Percentiles rank a stretch among this genome's conserved stretches.
phyloP scores from a whole-genome alignment of 2,329 filamentous ascomycete genomes.

The Monilinia laxa region DNA sequence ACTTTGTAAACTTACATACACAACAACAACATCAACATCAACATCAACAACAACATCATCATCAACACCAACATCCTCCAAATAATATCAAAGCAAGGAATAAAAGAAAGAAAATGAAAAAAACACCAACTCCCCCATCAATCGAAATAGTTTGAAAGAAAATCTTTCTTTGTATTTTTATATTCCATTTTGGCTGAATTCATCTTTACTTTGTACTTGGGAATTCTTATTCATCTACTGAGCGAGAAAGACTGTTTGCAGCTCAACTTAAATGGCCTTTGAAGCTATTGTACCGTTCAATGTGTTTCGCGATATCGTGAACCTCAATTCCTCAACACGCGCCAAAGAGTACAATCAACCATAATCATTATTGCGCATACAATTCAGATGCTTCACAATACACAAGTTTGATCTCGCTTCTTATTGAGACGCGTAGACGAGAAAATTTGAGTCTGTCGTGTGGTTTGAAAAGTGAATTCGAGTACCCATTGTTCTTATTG shows the following conservation, averaged over 20 bases:
- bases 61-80: neutral
- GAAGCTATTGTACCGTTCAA: slow-evolving; percentile 19
- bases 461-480: slow-evolving; percentile 20
- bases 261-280: slow-evolving; percentile 21
- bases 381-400: slow-evolving; percentile 6
- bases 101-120: neutral
- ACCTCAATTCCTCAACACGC: slow-evolving; percentile 17
- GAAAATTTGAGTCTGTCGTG: neutral
- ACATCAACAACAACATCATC: too few relatives aligned
- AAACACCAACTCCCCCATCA: neutral
- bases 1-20: too few relatives aligned
- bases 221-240: neutral
- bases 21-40: too few relatives aligned
- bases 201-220: slow-evolving; percentile 17
- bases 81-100: neutral
- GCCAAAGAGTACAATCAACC: slow-evolving; percentile 23
- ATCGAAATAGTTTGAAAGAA: neutral
- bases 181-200: neutral
- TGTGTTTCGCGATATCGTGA: slow-evolving; percentile 22
- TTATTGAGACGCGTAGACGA: slow-evolving; percentile 20
- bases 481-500: slow-evolving; percentile 7
- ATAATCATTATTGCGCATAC: slow-evolving; percentile 15
- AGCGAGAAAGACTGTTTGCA: slow-evolving; percentile 23
- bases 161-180: neutral
- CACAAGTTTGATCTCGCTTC: slow-evolving; percentile 6